Percentiles rank a stretch among this genome's conserved stretches.
Conservation (phyloP, 192 early-diverging fungal species). For the Umbelopsis sp. region DNA sequence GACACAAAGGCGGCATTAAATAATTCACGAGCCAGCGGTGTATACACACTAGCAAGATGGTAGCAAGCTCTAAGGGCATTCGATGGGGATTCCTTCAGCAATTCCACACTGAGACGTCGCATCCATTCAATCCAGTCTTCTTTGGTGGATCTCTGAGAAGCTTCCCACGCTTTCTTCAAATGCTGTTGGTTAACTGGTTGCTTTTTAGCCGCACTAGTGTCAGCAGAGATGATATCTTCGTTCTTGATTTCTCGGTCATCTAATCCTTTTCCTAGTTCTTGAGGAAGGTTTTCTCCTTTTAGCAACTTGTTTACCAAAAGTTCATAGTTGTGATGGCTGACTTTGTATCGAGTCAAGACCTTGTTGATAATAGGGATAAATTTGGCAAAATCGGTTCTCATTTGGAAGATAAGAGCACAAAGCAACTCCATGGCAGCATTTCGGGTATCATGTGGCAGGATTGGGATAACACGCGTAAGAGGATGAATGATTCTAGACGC, state of each 20-base stretch:
- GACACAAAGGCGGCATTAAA: constrained; percentile 98
- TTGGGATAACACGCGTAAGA: constrained; percentile 73
- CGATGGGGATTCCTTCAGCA: constrained; percentile 96
- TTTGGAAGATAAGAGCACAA: constrained; percentile 78
- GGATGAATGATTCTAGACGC: constrained; percentile 87
- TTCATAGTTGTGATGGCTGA: constrained; percentile 76
- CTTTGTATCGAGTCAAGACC: constrained; percentile 62
- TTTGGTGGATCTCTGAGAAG: constrained; percentile 81
- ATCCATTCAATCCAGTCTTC: constrained; percentile 99
- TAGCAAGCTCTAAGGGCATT: constrained; percentile 92
- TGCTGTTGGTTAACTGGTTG: constrained; percentile 84
- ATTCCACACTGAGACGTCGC: constrained; percentile 81
- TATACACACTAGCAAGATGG: constrained; percentile 76
- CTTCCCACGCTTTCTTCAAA: constrained; percentile 86
- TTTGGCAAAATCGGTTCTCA: constrained; percentile 82
- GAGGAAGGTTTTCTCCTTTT: constrained; percentile 76
- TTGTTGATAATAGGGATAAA: constrained; percentile 89
- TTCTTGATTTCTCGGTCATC: constrained; percentile 45
- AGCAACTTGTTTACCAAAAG: constrained; percentile 71
- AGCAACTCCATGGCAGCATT: constrained; percentile 78
- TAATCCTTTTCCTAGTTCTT: constrained; percentile 54
- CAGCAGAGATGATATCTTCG: constrained; percentile 61
- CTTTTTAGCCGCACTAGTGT: constrained; percentile 61
- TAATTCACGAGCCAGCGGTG: constrained; percentile 80
- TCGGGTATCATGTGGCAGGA: constrained; percentile 54